A percentile compares a stretch with the other conserved stretches of the same genome.
phyloP scores from a whole-genome alignment of 768 basidiomycete species.

The Lyophyllum shimeji region DNA sequence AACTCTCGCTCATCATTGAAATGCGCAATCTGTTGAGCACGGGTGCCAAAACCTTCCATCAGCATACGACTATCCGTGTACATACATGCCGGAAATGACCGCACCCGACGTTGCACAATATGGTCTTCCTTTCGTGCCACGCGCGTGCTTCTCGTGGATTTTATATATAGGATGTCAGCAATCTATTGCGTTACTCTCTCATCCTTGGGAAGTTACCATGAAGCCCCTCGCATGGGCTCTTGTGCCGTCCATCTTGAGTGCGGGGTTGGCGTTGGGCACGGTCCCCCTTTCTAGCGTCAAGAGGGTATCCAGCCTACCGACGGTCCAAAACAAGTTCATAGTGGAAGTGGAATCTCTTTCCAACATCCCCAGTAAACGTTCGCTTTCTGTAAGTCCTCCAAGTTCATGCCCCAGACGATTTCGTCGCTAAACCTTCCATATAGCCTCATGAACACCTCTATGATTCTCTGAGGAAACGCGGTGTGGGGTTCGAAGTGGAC shows the following conservation, averaged over 20 bases:
- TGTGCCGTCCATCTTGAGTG: slow-evolving; percentile 23
- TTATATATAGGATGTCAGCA: background rate
- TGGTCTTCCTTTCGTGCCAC: slow-evolving; percentile 4
- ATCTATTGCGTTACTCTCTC: background rate
- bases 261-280: slow-evolving; percentile 25
- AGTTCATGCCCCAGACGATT: background rate
- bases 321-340: slow-evolving; percentile 53
- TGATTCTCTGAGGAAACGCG: slow-evolving; percentile 39
- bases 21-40: background rate
- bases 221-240: slow-evolving; percentile 31
- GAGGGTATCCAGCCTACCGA: slow-evolving; percentile 34
- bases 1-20: background rate
- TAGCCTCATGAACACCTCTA: slow-evolving; percentile 57
- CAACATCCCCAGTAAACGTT: slow-evolving; percentile 35
- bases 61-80: background rate
- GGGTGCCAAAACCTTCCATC: background rate
- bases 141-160: background rate
- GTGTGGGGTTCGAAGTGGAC: slow-evolving; percentile 43
- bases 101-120: slow-evolving; percentile 4
- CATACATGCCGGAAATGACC: background rate
- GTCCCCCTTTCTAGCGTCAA: slow-evolving; percentile 38
- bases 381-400: slow-evolving; percentile 16
- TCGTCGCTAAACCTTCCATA: background rate
- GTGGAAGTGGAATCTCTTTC: slow-evolving; percentile 50
- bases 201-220: slow-evolving; percentile 25